Conservation (phyloP, 345 rosid genomes). For the Linum tenue region DNA sequence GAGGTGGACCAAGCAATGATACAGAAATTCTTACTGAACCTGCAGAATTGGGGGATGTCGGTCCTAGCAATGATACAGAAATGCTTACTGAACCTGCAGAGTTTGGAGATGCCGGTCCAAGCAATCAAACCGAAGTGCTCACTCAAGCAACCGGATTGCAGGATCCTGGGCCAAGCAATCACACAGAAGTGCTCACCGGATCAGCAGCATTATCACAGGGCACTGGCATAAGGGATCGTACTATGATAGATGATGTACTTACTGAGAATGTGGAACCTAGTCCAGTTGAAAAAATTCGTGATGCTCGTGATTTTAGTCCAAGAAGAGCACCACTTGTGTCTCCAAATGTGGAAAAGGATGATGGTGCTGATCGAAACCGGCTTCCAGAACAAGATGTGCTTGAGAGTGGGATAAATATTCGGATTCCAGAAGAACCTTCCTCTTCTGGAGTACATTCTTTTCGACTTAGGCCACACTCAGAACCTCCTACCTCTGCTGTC, state of each 20-base stretch:
- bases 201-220: constrained; percentile 6
- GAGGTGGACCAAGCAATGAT: background rate
- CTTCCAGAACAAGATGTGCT: constrained; percentile 23
- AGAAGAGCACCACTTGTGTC: constrained; percentile 20
- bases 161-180: constrained; percentile 11
- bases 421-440: constrained; percentile 29
- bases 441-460: constrained; percentile 27
- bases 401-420: constrained; percentile 37
- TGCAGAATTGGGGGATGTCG: no score
- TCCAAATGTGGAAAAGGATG: constrained; percentile 17
- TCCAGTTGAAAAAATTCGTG: constrained; percentile 50
- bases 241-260: background rate
- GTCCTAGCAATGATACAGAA: no score
- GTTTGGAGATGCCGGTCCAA: background rate
- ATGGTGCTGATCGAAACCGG: constrained; percentile 22
- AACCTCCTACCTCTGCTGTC: constrained; percentile 33
- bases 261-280: constrained; percentile 18
- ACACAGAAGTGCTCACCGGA: constrained; percentile 9
- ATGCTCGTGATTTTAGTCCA: constrained; percentile 30
- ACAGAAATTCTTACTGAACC: no score
- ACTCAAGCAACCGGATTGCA: background rate
- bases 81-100: background rate
- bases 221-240: background rate
- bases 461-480: constrained; percentile 40
- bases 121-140: background rate